Conservation (phyloP, 148 eudicot species). For the Vaccinium myrtillus region DNA sequence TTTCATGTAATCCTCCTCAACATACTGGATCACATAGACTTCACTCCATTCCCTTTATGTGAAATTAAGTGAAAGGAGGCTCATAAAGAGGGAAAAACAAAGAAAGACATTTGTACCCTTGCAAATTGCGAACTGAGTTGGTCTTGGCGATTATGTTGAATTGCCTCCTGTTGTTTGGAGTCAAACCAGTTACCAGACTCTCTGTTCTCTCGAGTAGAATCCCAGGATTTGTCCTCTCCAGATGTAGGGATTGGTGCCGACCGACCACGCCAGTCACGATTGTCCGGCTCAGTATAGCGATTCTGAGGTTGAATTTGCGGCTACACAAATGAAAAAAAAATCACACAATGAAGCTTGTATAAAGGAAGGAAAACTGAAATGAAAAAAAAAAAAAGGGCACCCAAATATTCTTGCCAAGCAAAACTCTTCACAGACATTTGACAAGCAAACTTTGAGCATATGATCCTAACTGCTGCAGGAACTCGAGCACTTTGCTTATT, state of each 20-base stretch:
- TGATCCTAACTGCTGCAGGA: background rate
- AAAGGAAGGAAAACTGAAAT: background rate
- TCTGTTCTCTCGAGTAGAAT: conserved; percentile 50
- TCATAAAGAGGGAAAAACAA: background rate
- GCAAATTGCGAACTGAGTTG: conserved; percentile 53
- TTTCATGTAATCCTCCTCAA: background rate
- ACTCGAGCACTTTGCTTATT: background rate
- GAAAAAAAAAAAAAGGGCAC: background rate
- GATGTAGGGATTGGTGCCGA: conserved; percentile 49
- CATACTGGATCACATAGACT: background rate
- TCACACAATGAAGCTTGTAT: background rate
- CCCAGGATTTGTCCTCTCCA: conserved; percentile 80
- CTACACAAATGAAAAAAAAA: conserved; percentile 28
- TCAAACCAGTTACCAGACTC: conserved; percentile 46
- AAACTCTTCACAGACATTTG: background rate
- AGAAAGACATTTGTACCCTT: conserved; percentile 38
- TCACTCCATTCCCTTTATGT: background rate
- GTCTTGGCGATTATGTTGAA: conserved; percentile 45
- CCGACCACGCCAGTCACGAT: conserved; percentile 90
- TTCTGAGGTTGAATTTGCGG: conserved; percentile 43
- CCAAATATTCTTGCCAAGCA: background rate
- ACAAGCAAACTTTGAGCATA: background rate
- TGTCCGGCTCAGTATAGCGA: conserved; percentile 82
- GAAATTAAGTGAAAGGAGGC: background rate
- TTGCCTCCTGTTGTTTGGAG: conserved; percentile 39